phyloP scores from a whole-genome alignment of 768 basidiomycete species.

The Arthromyces matolae region DNA sequence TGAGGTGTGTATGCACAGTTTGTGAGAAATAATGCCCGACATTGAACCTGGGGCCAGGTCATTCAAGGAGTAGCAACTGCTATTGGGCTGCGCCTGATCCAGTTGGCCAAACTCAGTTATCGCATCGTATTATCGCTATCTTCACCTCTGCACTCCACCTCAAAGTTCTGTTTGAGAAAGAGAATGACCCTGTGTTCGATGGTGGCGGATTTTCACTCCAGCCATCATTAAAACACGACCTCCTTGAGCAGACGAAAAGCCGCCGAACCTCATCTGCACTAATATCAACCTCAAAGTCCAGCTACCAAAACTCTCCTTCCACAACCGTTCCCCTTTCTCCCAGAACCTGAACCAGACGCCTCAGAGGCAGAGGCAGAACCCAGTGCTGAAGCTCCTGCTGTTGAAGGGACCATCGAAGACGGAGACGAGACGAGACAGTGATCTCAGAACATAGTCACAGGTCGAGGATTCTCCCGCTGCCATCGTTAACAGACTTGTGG shows the following conservation, averaged over 20 bases:
- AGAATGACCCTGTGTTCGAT: constrained; percentile 48
- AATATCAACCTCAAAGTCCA: constrained; percentile 84
- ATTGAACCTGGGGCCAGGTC: constrained; percentile 45
- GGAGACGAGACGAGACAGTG: too few species aligned
- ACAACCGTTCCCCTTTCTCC: constrained; percentile 74
- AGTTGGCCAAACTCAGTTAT: constrained; percentile 77
- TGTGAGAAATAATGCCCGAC: neutral
- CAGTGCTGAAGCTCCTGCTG: constrained; percentile 18
- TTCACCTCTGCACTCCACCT: constrained; percentile 84
- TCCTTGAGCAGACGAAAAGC: constrained; percentile 74
- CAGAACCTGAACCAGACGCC: constrained; percentile 52
- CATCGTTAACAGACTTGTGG: too few species aligned
- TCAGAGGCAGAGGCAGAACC: constrained; percentile 17
- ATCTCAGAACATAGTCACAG: too few species aligned
- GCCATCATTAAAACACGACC: constrained; percentile 28
- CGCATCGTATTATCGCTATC: constrained; percentile 74
- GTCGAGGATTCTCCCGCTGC: too few species aligned
- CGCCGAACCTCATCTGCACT: constrained; percentile 72
- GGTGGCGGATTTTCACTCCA: constrained; percentile 20
- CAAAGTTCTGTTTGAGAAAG: constrained; percentile 88
- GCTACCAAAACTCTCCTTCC: constrained; percentile 85
- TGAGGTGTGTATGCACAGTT: constrained; percentile 49
- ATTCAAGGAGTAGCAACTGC: constrained; percentile 93
- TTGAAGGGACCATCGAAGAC: too few species aligned
- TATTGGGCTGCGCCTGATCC: constrained; percentile 93